phyloP scores from a whole-genome alignment of 139 green algal genomes.

The Micractinium conductrix region DNA sequence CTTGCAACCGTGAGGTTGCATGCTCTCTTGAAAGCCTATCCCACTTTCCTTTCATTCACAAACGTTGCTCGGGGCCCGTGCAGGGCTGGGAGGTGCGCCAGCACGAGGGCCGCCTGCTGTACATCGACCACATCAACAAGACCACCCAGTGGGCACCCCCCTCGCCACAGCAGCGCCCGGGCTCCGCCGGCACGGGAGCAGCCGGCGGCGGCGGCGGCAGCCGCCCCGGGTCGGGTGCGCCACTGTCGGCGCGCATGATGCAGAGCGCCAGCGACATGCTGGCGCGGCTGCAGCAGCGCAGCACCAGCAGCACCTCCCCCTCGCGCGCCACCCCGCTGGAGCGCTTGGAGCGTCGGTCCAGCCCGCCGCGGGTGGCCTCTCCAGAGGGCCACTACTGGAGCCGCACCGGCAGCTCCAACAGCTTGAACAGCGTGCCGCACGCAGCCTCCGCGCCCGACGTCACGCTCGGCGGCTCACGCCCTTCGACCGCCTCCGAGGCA shows the following conservation, averaged over 20 bases:
- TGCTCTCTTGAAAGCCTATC: background rate
- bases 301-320: background rate
- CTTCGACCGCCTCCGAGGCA: background rate
- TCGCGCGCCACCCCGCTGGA: background rate
- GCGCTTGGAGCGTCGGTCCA: slow-evolving; percentile 14
- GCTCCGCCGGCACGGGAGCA: slow-evolving; percentile 1
- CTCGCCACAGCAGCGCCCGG: background rate
- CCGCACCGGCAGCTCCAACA: slow-evolving; percentile 41
- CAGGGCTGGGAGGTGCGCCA: slow-evolving; percentile 90
- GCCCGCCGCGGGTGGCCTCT: background rate
- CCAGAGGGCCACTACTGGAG: slow-evolving; percentile 47
- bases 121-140: slow-evolving; percentile 95
- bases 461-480: background rate
- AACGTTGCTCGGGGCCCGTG: background rate
- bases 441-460: slow-evolving; percentile 4
- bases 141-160: slow-evolving; percentile 80
- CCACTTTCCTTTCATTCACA: background rate
- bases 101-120: slow-evolving; percentile 89
- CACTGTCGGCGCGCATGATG: slow-evolving; percentile 16
- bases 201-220: background rate
- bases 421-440: slow-evolving; percentile 8
- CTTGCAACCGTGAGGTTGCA: background rate
- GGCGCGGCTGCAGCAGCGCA: slow-evolving; percentile 18
- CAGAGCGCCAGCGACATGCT: slow-evolving; percentile 18
- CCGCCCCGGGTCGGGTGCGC: background rate